phyloP scores from a whole-genome alignment of 2,329 filamentous ascomycete species.

The Beauveria rudraprayagi region DNA sequence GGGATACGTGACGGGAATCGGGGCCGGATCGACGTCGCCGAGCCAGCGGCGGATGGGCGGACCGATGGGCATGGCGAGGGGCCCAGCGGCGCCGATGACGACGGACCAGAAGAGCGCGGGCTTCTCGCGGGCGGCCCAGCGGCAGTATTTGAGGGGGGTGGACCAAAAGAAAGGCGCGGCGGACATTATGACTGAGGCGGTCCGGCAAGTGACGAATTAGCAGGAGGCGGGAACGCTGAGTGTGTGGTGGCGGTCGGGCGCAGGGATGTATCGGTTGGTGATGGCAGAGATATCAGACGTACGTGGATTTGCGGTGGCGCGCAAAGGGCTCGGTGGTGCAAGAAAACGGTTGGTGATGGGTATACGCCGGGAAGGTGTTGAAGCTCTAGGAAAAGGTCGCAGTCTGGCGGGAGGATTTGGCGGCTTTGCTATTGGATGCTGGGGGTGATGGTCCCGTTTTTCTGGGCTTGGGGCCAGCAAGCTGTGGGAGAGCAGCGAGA shows the following conservation, averaged over 20 bases:
- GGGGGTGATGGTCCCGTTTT: neutral
- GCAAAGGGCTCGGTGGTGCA: neutral
- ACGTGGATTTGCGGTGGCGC: neutral
- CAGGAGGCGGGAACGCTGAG: neutral
- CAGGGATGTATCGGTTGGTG: too few relatives aligned
- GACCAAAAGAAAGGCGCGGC: constrained; percentile 71
- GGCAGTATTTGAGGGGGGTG: constrained; percentile 72
- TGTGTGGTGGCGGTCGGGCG: neutral
- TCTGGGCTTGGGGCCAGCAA: too few relatives aligned
- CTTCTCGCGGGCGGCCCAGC: constrained; percentile 80
- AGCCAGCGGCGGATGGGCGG: constrained; percentile 65
- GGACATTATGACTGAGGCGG: constrained; percentile 40
- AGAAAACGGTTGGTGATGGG: neutral
- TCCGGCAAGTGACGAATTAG: neutral
- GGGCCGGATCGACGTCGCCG: constrained; percentile 64
- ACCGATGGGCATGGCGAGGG: constrained; percentile 59
- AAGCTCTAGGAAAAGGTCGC: constrained; percentile 10
- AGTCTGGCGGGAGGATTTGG: constrained; percentile 4
- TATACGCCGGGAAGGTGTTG: neutral
- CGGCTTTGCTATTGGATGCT: neutral
- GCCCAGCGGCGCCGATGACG: constrained; percentile 64
- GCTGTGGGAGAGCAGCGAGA: neutral
- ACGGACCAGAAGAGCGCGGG: constrained; percentile 88
- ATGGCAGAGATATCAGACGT: neutral
- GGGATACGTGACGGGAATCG: constrained; percentile 85